Evolutionary conservation across 140 eudicot species (phyloP).

Genomic region (Cichorium intybus): DNA sequence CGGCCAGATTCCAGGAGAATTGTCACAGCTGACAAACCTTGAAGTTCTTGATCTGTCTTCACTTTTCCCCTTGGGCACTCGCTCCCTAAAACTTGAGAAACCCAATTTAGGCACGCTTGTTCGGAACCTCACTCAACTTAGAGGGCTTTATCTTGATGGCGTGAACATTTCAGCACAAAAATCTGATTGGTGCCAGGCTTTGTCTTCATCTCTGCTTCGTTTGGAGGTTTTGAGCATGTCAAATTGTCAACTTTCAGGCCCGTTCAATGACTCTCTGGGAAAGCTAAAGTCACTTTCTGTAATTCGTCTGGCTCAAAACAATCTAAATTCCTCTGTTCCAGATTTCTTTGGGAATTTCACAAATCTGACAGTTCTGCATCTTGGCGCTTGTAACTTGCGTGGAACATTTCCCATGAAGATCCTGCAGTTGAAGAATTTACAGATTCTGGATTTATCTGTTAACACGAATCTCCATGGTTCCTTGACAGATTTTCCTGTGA

Average conservation of each 20-base stretch:
- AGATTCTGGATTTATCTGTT: conserved; percentile 24
- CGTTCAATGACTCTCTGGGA: conserved; percentile 31
- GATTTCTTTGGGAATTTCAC: conserved; percentile 31
- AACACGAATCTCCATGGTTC: conserved; percentile 36
- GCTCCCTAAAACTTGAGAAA: conserved; percentile 21
- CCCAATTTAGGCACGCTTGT: conserved; percentile 40
- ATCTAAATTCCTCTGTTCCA: conserved; percentile 34
- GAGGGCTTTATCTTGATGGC: conserved; percentile 49
- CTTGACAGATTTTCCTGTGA: conserved; percentile 33
- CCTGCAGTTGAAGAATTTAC: conserved; percentile 32
- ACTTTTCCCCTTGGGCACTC: background rate
- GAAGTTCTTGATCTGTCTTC: conserved; percentile 45
- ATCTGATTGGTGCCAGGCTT: conserved; percentile 34
- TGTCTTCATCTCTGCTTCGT: conserved; percentile 45
- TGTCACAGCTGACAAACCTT: conserved; percentile 34
- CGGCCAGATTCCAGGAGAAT: conserved; percentile 39
- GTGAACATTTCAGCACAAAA: conserved; percentile 42
- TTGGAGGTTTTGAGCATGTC: conserved; percentile 51
- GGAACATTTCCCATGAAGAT: conserved; percentile 40
- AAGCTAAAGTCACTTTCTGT: conserved; percentile 40
- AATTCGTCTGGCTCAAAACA: conserved; percentile 31
- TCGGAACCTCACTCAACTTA: conserved; percentile 36
- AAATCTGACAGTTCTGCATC: conserved; percentile 25
- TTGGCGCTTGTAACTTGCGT: conserved; percentile 28
- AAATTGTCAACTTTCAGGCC: conserved; percentile 44